phyloP scores from a whole-genome alignment of 768 basidiomycete species.

The Mycena chlorophos region DNA sequence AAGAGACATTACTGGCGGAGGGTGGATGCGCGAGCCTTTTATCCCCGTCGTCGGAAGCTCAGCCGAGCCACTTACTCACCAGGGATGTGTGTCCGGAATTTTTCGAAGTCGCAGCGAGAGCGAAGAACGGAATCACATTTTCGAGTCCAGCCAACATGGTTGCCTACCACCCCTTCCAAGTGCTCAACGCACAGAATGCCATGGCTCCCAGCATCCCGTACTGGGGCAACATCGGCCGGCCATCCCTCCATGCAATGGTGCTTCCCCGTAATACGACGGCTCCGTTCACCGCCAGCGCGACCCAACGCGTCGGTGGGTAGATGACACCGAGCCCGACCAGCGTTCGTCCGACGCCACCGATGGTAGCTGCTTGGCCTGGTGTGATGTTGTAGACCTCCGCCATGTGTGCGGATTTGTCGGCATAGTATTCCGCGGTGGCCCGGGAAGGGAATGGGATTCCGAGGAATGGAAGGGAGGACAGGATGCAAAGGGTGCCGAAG shows the following conservation, averaged over 20 bases:
- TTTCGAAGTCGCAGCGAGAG: not conserved
- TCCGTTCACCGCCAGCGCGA: not conserved
- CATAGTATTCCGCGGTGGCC: not conserved
- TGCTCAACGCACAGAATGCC: not conserved
- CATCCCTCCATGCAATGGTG: not conserved
- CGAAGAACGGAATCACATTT: too few relatives aligned
- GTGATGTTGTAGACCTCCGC: not conserved
- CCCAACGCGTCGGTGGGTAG: not conserved
- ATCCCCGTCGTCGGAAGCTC: not conserved
- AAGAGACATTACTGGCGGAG: not conserved
- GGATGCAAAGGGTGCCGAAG: not conserved
- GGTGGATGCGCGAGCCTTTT: not conserved
- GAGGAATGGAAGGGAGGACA: not conserved
- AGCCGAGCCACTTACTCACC: not conserved
- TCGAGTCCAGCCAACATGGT: not conserved
- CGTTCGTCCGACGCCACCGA: not conserved
- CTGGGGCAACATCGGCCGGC: conserved; percentile 1
- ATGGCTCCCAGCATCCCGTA: not conserved
- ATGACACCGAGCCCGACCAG: not conserved
- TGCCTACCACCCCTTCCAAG: not conserved
- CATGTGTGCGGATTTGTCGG: not conserved
- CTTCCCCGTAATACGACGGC: not conserved
- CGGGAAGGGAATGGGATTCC: not conserved
- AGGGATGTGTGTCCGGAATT: not conserved
- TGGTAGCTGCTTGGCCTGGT: not conserved